Percentiles rank a stretch among this genome's conserved stretches.
Evolutionary conservation across 2,329 filamentous ascomycete genomes (phyloP).

Genomic region (Pestalotiopsis sp.): DNA sequence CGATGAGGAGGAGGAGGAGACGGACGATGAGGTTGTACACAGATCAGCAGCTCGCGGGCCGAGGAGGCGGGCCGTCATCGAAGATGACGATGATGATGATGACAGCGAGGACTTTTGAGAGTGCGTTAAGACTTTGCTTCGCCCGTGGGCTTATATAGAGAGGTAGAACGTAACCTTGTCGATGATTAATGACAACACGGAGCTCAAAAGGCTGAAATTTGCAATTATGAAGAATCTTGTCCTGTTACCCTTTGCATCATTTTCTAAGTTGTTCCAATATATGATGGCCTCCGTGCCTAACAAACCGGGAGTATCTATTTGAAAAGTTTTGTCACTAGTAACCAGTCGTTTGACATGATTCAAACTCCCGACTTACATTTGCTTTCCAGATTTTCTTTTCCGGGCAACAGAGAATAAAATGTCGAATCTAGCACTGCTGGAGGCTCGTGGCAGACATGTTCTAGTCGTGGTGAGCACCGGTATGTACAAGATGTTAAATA

Average conservation of each 20-base stretch:
- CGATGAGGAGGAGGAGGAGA: slow-evolving; percentile 18
- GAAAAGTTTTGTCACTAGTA: too few species aligned
- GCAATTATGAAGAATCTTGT: neutral
- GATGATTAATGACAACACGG: neutral
- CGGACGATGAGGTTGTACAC: slow-evolving; percentile 17
- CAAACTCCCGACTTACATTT: too few species aligned
- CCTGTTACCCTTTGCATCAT: neutral
- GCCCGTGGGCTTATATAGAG: neutral
- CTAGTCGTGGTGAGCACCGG: too few species aligned
- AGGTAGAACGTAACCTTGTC: neutral
- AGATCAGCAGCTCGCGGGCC: slow-evolving; percentile 12
- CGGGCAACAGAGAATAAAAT: too few species aligned
- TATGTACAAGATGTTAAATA: too few species aligned
- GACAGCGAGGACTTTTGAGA: neutral
- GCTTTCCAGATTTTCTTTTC: too few species aligned
- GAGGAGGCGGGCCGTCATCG: slow-evolving; percentile 20
- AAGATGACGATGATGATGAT: slow-evolving; percentile 21
- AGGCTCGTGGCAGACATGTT: neutral
- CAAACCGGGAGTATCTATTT: too few species aligned
- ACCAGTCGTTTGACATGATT: too few species aligned
- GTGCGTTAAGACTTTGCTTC: neutral
- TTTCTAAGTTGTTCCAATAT: too few species aligned
- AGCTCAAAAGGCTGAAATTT: neutral
- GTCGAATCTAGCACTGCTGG: too few species aligned
- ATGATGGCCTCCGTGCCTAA: too few species aligned